Evolutionary conservation across 495 filamentous ascomycete species (phyloP), one percentile per base, ranked within the genome.

Genomic region (Amphirosellinia nigrospora): DNA sequence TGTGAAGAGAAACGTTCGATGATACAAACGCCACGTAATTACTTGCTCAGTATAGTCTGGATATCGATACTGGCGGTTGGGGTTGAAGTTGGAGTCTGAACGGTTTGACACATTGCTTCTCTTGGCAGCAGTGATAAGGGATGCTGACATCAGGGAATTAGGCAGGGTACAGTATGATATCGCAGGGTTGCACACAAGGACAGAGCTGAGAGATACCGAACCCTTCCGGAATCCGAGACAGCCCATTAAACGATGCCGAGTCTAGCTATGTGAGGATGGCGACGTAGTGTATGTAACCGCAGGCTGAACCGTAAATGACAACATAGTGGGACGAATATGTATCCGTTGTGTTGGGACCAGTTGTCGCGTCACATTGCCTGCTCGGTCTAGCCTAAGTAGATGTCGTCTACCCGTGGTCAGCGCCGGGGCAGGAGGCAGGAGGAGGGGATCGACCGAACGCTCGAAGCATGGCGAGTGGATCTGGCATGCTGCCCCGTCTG

Each of bases 401-500:
- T 30, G 70, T 69, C 70, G 65, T 69, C 67, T 69, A 66, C 66
- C 66, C 66, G 67, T 46, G 39, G 48, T 32, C 50, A 66, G 50
- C 15, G 15, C 32, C 34, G 64, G 64, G n/a, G n/a, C n/a, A n/a
- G n/a, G n/a, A n/a, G n/a, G n/a, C n/a, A n/a, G n/a, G n/a, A n/a
- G n/a, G n/a, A n/a, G n/a, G n/a, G 13, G 45, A 56, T 66, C 63
- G 38, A 41, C 36, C 26, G n/a, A 46, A 34, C 41, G 34, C 50
- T 73, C 67, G 65, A 66, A 74, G 73, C 73, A 59, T 77, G 73
- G 73, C 69, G 70, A 68, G 75, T 75, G 75, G 75, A 77, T 68
- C 64, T 53, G 26, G 59, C 69, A 41, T 56, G 73, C 46, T 66
- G 64, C 19, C 50, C 28, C 45, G n/a, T 53, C 46, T 16, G 48